phyloP scores from a whole-genome alignment of 2,329 filamentous ascomycete genomes.

The Colletotrichum sojae region DNA sequence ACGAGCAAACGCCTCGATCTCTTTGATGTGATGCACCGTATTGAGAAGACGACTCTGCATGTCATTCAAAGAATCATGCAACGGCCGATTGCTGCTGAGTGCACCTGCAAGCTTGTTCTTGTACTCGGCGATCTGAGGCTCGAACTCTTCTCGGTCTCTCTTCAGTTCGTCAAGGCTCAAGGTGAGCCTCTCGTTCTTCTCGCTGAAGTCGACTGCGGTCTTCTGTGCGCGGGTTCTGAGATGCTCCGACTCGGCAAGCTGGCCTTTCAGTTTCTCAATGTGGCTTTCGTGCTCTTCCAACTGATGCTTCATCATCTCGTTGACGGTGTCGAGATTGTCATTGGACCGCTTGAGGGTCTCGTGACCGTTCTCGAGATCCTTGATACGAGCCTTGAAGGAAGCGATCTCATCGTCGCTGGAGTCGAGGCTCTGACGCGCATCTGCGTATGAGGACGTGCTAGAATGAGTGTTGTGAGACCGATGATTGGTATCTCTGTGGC shows the following conservation, averaged over 20 bases:
- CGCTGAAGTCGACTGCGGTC: conserved; percentile 6
- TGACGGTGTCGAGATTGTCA: conserved; percentile 17
- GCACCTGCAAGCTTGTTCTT: conserved; percentile 22
- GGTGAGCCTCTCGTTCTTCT: conserved; percentile 5
- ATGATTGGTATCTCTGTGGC: background rate
- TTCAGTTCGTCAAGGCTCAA: background rate
- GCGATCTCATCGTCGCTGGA: background rate
- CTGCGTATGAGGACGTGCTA: conserved; percentile 5
- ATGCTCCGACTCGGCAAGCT: conserved; percentile 15
- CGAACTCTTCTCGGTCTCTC: background rate
- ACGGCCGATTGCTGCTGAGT: conserved; percentile 1
- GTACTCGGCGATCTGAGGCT: conserved; percentile 12
- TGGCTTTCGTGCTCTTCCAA: background rate
- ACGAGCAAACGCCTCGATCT: conserved; percentile 21
- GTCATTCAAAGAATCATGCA: background rate
- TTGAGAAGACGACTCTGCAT: conserved; percentile 21
- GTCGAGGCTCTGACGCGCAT: conserved; percentile 10
- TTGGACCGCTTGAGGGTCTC: conserved; percentile 28
- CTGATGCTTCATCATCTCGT: conserved; percentile 12
- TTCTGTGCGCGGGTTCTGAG: conserved; percentile 12
- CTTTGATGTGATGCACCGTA: conserved; percentile 19
- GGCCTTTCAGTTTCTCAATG: background rate
- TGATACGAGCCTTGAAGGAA: background rate
- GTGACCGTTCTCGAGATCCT: conserved; percentile 3
- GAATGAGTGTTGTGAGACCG: background rate